phyloP scores from a whole-genome alignment of 495 filamentous ascomycete genomes.

The Penicillium desertorum region DNA sequence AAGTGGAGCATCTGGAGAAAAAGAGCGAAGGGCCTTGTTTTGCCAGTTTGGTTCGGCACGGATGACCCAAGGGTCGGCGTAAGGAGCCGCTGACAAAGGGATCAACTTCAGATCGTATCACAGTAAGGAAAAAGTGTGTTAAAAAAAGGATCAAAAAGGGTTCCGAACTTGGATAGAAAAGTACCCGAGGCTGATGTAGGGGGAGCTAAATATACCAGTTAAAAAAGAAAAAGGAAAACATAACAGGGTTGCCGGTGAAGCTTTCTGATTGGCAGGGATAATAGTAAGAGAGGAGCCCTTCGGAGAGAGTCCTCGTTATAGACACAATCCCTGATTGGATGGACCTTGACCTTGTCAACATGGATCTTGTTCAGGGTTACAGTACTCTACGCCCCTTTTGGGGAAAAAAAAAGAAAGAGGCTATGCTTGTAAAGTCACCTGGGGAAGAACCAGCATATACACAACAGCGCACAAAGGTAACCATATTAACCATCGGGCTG shows the following conservation, averaged over 20 bases:
- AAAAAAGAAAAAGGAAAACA: not conserved
- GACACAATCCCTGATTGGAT: conserved; percentile 7
- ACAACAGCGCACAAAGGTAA: conserved; percentile 1
- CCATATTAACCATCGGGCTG: not conserved
- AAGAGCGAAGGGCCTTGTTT: conserved; percentile 8
- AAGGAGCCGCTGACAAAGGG: conserved; percentile 2
- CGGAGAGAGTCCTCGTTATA: conserved; percentile 6
- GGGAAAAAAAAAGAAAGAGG: not conserved
- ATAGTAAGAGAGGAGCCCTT: conserved; percentile 8
- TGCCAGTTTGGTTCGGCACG: conserved; percentile 3
- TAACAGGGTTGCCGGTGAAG: not conserved
- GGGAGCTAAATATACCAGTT: conserved; percentile 4
- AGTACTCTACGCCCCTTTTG: not conserved
- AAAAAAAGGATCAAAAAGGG: not conserved
- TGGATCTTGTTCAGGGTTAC: conserved; percentile 6
- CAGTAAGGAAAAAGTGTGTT: not conserved
- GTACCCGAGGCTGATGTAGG: not conserved
- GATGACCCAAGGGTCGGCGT: conserved; percentile 8
- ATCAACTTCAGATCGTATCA: conserved; percentile 1
- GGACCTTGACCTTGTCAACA: conserved; percentile 1
- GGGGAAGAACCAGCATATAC: not conserved
- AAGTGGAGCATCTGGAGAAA: conserved; percentile 9
- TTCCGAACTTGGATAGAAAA: conserved; percentile 1
- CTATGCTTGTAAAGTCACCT: not conserved
- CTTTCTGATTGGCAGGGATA: conserved; percentile 5